Evolutionary conservation across 805 yeast species (phyloP).

Genomic region (Millerago galiae): DNA sequence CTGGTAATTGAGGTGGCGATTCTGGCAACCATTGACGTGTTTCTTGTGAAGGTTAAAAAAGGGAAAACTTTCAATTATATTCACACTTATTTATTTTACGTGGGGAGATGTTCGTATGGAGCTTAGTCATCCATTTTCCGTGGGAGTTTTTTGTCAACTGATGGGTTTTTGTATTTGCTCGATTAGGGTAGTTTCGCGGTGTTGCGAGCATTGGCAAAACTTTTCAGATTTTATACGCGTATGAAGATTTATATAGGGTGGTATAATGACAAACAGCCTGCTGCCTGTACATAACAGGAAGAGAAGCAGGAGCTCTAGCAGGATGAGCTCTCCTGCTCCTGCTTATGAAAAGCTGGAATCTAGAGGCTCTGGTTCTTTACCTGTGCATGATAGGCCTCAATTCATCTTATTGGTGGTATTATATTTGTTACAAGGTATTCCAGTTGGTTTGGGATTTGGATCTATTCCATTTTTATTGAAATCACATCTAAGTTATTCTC

Average conservation of each 20-base stretch:
- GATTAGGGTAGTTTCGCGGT: not conserved
- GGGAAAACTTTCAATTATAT: not conserved
- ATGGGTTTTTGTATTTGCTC: not conserved
- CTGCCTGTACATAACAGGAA: constrained; percentile 8
- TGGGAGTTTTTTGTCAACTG: constrained; percentile 2
- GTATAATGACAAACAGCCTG: not conserved
- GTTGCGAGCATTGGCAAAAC: not conserved
- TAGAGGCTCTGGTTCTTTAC: constrained; percentile 15
- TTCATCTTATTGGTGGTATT: constrained; percentile 67
- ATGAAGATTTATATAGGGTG: too few species aligned
- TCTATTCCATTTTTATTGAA: constrained; percentile 86
- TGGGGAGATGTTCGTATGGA: constrained; percentile 1
- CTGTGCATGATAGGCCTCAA: constrained; percentile 58
- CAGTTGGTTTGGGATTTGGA: constrained; percentile 94
- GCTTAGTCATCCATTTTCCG: constrained; percentile 1
- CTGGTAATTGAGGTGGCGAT: constrained; percentile 4
- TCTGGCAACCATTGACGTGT: constrained; percentile 3
- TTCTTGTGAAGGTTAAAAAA: not conserved
- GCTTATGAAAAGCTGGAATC: constrained; percentile 2
- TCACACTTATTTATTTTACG: not conserved
- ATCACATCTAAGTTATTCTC: constrained; percentile 75
- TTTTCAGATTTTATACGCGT: too few species aligned
- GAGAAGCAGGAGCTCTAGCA: constrained; percentile 1
- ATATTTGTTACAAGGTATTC: constrained; percentile 90
- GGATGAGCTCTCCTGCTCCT: not conserved